Conservation (phyloP, 176 grass and related monocot species). For the Avena sativa region DNA sequence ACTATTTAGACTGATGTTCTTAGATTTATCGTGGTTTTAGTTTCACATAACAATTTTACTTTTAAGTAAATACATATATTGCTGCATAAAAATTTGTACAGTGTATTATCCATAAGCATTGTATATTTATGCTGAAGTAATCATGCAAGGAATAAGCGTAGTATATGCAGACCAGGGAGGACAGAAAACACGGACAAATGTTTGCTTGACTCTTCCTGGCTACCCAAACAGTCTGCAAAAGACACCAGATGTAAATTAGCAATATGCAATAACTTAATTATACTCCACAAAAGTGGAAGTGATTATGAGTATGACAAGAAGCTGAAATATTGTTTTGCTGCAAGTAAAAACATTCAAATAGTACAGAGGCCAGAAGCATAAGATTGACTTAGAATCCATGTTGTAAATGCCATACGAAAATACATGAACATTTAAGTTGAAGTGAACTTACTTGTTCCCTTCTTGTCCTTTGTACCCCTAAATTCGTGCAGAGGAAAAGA, state of each 20-base stretch:
- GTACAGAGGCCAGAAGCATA: not conserved
- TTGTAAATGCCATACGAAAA: not conserved
- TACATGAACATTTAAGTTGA: not conserved
- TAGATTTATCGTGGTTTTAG: not conserved
- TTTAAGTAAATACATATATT: not conserved
- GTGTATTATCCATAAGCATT: not conserved
- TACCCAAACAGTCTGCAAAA: not conserved
- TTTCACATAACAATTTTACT: not conserved
- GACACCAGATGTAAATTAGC: not conserved
- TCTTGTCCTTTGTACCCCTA: not conserved
- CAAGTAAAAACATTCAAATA: not conserved
- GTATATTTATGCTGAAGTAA: not conserved
- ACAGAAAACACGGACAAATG: not conserved
- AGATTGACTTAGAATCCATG: not conserved
- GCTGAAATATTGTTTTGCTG: not conserved
- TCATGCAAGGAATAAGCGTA: not conserved
- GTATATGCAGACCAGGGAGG: conserved; percentile 12
- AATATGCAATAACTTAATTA: not conserved
- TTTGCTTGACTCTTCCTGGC: conserved; percentile 6
- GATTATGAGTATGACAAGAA: not conserved
- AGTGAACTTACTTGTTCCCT: not conserved
- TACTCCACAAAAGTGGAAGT: not conserved
- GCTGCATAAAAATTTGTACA: not conserved
- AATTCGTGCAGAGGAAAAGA: not conserved
- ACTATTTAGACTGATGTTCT: not conserved